A percentile compares a stretch with the other conserved stretches of the same genome.
Evolutionary conservation across 176 grass and related monocot species (phyloP).

Genomic region (Luzula sylvatica): DNA sequence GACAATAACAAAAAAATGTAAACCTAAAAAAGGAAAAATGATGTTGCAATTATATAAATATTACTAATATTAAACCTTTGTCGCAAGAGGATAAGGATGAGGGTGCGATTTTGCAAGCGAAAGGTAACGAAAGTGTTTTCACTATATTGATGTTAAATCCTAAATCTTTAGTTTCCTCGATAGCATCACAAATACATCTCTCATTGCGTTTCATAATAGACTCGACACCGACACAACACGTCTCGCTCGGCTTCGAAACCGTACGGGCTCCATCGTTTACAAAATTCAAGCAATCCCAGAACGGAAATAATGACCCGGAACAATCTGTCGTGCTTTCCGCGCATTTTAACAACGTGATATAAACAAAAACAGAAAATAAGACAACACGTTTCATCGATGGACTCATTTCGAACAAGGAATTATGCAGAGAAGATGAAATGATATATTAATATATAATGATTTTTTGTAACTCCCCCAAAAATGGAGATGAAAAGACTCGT

Average conservation of each 20-base stretch:
- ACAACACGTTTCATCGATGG: not conserved
- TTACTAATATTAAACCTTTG: not conserved
- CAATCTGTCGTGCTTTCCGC: not conserved
- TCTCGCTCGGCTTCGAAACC: not conserved
- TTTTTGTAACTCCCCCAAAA: too few relatives aligned
- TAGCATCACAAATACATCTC: slow-evolving; percentile 11
- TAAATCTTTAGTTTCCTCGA: not conserved
- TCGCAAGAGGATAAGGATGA: not conserved
- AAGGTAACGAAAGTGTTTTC: not conserved
- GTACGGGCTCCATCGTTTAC: not conserved
- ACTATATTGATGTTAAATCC: not conserved
- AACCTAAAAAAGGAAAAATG: not conserved
- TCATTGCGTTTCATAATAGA: not conserved
- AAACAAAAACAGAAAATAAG: slow-evolving; percentile 1
- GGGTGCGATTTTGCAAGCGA: slow-evolving; percentile 4
- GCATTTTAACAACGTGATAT: not conserved
- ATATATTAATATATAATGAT: too few relatives aligned
- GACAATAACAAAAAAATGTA: not conserved
- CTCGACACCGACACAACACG: not conserved
- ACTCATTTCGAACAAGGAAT: slow-evolving; percentile 1
- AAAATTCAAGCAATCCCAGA: slow-evolving; percentile 13
- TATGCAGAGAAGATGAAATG: too few relatives aligned
- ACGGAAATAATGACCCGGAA: not conserved
- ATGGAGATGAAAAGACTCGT: too few relatives aligned
- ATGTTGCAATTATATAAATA: not conserved